Conservation (phyloP, 176 grass and related monocot species). For the Musa beccarii region DNA sequence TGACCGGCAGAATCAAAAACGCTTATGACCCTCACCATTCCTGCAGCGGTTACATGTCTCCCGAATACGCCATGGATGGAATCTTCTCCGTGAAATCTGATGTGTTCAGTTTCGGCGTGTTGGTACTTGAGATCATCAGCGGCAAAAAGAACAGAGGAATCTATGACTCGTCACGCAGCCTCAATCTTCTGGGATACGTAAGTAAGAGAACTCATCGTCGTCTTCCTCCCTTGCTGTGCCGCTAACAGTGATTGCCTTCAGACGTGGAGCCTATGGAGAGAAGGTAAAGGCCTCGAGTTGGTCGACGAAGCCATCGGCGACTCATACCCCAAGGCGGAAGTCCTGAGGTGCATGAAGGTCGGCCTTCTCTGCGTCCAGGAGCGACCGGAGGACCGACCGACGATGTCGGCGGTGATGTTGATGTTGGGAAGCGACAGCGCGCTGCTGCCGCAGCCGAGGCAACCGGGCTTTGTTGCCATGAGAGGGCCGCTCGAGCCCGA, state of each 20-base stretch:
- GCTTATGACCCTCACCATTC: no score
- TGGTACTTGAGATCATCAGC: constrained; percentile 36
- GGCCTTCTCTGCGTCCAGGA: constrained; percentile 61
- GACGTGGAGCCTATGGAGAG: constrained; percentile 33
- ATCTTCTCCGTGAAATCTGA: no score
- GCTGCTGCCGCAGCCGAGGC: no score
- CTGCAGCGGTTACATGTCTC: no score
- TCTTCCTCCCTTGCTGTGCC: no score
- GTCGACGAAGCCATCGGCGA: constrained; percentile 28
- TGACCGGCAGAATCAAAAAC: no score
- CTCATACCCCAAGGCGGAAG: not conserved
- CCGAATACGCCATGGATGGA: no score
- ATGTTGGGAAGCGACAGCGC: constrained; percentile 41
- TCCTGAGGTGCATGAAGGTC: constrained; percentile 31
- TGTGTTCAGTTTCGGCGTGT: constrained; percentile 54
- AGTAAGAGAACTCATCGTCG: not conserved
- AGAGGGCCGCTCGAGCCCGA: no score
- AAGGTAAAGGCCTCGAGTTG: constrained; percentile 9
- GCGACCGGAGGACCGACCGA: constrained; percentile 43
- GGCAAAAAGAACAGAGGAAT: no score
- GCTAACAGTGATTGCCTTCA: not conserved
- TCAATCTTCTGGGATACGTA: constrained; percentile 57
- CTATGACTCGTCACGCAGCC: constrained; percentile 18
- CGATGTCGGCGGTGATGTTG: constrained; percentile 35
- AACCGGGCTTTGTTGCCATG: no score